Evolutionary conservation across 192 early-diverging fungal species (phyloP).

Genomic region (Entomortierella parvispora): DNA sequence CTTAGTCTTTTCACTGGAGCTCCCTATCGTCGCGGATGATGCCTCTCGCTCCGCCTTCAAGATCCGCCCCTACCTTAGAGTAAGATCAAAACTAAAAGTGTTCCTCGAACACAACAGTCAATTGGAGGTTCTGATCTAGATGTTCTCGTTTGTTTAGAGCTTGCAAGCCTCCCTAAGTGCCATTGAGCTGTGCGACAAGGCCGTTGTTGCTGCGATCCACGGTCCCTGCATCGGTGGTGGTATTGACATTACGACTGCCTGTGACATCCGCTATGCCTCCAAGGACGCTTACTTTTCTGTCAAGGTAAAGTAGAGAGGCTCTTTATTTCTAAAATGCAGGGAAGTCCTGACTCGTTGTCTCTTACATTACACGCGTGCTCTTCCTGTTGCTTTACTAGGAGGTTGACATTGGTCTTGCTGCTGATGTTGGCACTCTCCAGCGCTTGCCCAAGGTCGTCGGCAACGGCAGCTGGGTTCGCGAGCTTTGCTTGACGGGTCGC

Average conservation of each 20-base stretch:
- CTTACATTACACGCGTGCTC: not conserved
- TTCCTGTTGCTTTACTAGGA: conserved; percentile 57
- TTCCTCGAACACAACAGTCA: not conserved
- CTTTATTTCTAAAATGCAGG: not conserved
- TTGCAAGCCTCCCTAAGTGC: conserved; percentile 78
- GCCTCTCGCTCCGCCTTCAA: conserved; percentile 50
- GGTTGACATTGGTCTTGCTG: conserved; percentile 93
- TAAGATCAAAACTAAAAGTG: conserved; percentile 14
- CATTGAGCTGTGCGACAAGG: conserved; percentile 86
- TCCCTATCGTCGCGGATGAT: conserved; percentile 41
- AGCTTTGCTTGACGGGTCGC: conserved; percentile 88
- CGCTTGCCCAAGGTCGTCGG: conserved; percentile 94
- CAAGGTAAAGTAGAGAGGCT: conserved; percentile 59
- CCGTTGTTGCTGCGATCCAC: conserved; percentile 91
- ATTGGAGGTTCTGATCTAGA: not conserved
- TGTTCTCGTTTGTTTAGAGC: conserved; percentile 10
- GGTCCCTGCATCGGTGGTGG: conserved; percentile 87
- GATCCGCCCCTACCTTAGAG: conserved; percentile 51
- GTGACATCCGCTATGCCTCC: conserved; percentile 88
- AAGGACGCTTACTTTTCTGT: conserved; percentile 85
- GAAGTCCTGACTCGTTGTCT: not conserved
- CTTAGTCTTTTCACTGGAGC: conserved; percentile 39
- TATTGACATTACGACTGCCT: conserved; percentile 90
- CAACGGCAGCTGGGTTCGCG: conserved; percentile 91
- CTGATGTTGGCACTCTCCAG: conserved; percentile 94